Conservation (phyloP, 208 protist genomes). For the Leptomonas seymouri region DNA sequence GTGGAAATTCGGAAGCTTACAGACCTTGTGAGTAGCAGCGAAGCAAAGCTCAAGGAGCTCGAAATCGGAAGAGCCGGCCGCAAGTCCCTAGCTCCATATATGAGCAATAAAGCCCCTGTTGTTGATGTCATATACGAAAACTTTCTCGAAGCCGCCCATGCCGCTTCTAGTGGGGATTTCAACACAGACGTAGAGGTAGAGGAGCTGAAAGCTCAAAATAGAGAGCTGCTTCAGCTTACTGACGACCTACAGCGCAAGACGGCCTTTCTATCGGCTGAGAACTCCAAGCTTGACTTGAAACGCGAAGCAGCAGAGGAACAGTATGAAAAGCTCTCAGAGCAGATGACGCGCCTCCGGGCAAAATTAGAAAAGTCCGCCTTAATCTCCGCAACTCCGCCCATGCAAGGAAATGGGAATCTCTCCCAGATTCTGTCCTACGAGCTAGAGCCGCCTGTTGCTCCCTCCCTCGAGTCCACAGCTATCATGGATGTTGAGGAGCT, state of each 20-base stretch:
- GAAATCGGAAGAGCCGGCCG: constrained; percentile 8
- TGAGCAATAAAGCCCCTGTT: background rate
- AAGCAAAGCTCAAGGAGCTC: constrained; percentile 17
- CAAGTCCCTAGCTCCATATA: background rate
- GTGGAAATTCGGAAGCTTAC: constrained; percentile 18
- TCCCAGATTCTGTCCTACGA: background rate
- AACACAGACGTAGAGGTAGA: constrained; percentile 9
- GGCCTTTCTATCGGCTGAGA: constrained; percentile 31
- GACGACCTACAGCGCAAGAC: constrained; percentile 35
- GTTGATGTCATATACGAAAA: background rate
- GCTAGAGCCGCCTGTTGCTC: background rate
- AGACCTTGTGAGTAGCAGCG: constrained; percentile 17
- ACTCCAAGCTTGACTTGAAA: constrained; percentile 15
- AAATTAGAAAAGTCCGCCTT: background rate
- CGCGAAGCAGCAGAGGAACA: constrained; percentile 29
- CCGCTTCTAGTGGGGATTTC: background rate
- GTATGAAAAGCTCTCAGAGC: constrained; percentile 35
- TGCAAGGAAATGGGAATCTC: background rate
- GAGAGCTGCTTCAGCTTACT: constrained; percentile 13
- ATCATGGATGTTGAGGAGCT: constrained; percentile 21
- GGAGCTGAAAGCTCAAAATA: constrained; percentile 26
- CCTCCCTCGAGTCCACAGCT: background rate
- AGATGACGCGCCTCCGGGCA: constrained; percentile 1
- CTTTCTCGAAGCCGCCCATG: background rate
- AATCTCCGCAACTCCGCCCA: background rate